Percentiles rank a stretch among this genome's conserved stretches.
Evolutionary conservation across 2,329 filamentous ascomycete species (phyloP).

Genomic region (Atkinsonella texensis): DNA sequence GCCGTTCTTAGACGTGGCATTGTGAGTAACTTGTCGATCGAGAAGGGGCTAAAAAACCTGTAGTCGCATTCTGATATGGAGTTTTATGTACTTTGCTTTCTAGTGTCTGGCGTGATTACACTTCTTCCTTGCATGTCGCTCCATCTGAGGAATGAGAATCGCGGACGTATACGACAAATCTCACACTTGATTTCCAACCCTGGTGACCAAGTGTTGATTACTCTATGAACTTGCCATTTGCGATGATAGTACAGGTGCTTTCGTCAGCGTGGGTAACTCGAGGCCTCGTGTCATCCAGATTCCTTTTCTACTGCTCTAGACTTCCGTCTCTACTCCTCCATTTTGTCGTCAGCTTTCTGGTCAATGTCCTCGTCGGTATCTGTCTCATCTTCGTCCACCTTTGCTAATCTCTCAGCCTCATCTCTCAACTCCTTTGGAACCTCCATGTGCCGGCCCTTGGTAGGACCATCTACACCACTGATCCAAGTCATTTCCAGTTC

Average conservation of each 20-base stretch:
- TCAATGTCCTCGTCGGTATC: conserved; percentile 71
- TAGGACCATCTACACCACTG: conserved; percentile 71
- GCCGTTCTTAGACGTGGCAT: no score
- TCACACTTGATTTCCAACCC: background rate
- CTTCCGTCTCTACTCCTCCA: conserved; percentile 61
- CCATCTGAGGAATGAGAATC: no score
- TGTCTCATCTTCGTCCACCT: conserved; percentile 67
- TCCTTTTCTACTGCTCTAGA: background rate
- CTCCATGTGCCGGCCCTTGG: conserved; percentile 84
- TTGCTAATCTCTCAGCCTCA: conserved; percentile 86
- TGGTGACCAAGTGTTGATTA: conserved; percentile 20
- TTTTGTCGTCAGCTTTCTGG: conserved; percentile 60
- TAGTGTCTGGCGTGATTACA: no score
- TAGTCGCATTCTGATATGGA: no score
- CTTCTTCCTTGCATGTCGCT: no score
- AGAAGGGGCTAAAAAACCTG: no score
- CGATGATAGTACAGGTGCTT: conserved; percentile 23
- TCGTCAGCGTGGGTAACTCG: conserved; percentile 4
- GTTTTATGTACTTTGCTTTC: no score
- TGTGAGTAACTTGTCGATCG: no score
- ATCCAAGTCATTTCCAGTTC: conserved; percentile 99
- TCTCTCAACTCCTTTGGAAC: conserved; percentile 84
- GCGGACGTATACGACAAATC: background rate
- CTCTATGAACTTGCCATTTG: conserved; percentile 22
- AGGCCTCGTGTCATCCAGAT: background rate